Percentiles rank a stretch among this genome's conserved stretches.
Evolutionary conservation across 768 basidiomycete genomes (phyloP).

Genomic region (Cyclocybe cylindracea): DNA sequence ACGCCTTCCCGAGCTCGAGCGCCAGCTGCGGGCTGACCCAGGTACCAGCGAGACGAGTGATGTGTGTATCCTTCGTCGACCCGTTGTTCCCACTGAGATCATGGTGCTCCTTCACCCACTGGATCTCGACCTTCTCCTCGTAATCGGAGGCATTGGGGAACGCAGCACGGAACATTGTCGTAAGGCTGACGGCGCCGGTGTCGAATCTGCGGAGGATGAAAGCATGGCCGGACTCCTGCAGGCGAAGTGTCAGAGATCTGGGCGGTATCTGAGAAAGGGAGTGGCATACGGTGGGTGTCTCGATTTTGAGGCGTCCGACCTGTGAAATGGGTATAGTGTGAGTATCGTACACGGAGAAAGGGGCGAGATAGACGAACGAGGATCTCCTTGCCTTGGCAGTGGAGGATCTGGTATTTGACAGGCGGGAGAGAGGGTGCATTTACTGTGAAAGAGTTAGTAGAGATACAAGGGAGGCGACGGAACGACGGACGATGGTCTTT

Average conservation of each 20-base stretch:
- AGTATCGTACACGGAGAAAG: not conserved
- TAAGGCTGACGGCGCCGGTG: conserved; percentile 88
- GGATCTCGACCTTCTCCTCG: conserved; percentile 77
- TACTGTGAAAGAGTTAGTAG: conserved; percentile 28
- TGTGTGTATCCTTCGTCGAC: conserved; percentile 53
- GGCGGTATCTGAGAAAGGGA: conserved; percentile 5
- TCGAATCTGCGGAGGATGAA: conserved; percentile 95
- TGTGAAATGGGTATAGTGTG: conserved; percentile 25
- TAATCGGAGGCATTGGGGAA: conserved; percentile 80
- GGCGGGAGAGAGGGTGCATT: conserved; percentile 49
- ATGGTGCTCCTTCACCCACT: conserved; percentile 81
- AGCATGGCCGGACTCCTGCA: conserved; percentile 76
- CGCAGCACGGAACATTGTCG: conserved; percentile 96
- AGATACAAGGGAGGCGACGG: not conserved
- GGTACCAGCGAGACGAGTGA: conserved; percentile 83
- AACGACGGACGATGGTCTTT: conserved; percentile 39
- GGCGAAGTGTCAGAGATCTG: conserved; percentile 19
- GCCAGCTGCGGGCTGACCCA: conserved; percentile 79
- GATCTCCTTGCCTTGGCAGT: conserved; percentile 84
- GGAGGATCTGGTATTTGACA: conserved; percentile 92
- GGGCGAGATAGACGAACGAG: conserved; percentile 50
- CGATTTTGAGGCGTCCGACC: conserved; percentile 89
- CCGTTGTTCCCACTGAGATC: conserved; percentile 82
- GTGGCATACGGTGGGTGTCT: conserved; percentile 68
- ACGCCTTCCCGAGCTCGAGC: conserved; percentile 64